Percentiles rank a stretch among this genome's conserved stretches.
phyloP scores from a whole-genome alignment of 2,329 filamentous ascomycete genomes.

The Paraconiothyrium sp. region DNA sequence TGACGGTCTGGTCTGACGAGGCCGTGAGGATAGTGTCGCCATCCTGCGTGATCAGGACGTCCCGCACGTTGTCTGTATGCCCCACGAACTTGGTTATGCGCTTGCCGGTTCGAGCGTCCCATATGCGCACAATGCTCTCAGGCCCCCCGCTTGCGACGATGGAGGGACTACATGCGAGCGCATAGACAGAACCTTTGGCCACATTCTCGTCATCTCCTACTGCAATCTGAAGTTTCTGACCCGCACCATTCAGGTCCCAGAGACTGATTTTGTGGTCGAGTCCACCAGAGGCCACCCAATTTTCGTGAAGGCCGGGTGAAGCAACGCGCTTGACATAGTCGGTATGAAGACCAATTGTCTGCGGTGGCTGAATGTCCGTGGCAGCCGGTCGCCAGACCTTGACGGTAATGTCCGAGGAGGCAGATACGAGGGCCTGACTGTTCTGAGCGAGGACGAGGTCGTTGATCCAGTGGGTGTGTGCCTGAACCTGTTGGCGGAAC shows the following conservation, averaged over 20 bases:
- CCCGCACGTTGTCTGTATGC: constrained; percentile 92
- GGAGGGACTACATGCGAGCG: constrained; percentile 79
- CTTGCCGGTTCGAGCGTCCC: constrained; percentile 89
- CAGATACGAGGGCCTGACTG: constrained; percentile 83
- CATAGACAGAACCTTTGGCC: constrained; percentile 96
- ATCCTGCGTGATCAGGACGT: constrained; percentile 87
- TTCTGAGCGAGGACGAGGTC: constrained; percentile 84
- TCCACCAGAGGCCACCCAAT: constrained; percentile 94
- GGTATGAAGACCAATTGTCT: constrained; percentile 88
- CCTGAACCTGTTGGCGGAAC: constrained; percentile 73
- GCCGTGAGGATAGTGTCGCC: constrained; percentile 93
- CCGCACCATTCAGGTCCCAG: constrained; percentile 90
- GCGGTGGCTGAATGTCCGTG: constrained; percentile 70
- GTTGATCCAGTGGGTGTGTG: constrained; percentile 97
- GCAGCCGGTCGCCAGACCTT: constrained; percentile 87
- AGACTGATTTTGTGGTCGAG: constrained; percentile 90
- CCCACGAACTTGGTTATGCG: constrained; percentile 96
- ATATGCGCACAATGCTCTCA: constrained; percentile 90
- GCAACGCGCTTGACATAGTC: constrained; percentile 97
- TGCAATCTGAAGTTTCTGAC: constrained; percentile 87
- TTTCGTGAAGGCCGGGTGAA: constrained; percentile 73
- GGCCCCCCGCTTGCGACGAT: constrained; percentile 93
- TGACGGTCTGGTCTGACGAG: constrained; percentile 95
- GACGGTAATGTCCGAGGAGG: constrained; percentile 92
- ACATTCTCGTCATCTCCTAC: constrained; percentile 80